Conservation (phyloP, 345 rosid genomes). For the Ceriops decandra region DNA sequence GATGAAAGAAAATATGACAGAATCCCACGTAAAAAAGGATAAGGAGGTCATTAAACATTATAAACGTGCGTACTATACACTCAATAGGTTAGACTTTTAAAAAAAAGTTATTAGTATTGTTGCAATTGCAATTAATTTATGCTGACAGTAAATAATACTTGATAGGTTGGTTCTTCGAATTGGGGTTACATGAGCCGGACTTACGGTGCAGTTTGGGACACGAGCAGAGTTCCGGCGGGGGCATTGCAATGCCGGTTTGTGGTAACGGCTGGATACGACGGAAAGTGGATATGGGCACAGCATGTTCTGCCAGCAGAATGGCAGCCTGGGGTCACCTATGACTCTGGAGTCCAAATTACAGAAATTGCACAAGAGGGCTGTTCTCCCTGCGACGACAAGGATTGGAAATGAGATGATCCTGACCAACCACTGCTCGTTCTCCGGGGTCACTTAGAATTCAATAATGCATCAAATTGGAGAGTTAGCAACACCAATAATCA, state of each 20-base stretch:
- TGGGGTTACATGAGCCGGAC: conserved; percentile 72
- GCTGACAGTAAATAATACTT: neutral
- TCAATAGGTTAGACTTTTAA: too few relatives aligned
- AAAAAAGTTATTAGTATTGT: too few relatives aligned
- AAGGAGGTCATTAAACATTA: too few relatives aligned
- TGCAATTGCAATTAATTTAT: neutral
- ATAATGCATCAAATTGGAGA: neutral
- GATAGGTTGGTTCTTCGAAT: conserved; percentile 54
- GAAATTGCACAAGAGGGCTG: conserved; percentile 91
- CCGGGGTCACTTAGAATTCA: neutral
- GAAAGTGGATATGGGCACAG: conserved; percentile 72
- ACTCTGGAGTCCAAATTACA: conserved; percentile 64
- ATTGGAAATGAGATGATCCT: conserved; percentile 39
- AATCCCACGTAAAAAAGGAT: too few relatives aligned
- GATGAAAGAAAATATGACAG: too few relatives aligned
- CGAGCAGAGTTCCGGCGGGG: conserved; percentile 63
- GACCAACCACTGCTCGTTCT: neutral
- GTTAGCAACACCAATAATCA: neutral
- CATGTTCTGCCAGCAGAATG: conserved; percentile 69
- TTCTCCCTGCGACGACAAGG: conserved; percentile 48
- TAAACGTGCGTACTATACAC: too few relatives aligned
- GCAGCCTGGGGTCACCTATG: conserved; percentile 56
- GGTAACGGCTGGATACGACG: conserved; percentile 80
- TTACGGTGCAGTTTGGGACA: conserved; percentile 75
- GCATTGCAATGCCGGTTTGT: conserved; percentile 72